These are phyloP conservation scores for Calonectria pseudoreteaudii DNA, from an alignment of 2,329 filamentous ascomycete genomes.

Conservation along the genomic window DNA sequence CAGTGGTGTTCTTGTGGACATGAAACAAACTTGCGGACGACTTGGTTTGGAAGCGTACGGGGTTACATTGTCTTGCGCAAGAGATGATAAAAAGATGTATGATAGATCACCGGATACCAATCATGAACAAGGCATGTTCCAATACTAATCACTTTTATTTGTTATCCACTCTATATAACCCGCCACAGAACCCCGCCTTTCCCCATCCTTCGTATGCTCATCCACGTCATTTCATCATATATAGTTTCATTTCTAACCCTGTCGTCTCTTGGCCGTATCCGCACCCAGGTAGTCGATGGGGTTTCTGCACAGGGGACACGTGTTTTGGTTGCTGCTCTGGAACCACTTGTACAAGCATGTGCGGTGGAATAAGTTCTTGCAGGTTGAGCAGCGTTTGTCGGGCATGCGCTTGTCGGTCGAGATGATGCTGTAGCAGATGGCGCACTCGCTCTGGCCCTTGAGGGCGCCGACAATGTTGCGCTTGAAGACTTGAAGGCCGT, in stretches of 20 bases:
- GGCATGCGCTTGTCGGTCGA: constrained; percentile 89
- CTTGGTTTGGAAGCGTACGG: background rate
- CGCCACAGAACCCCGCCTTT: background rate
- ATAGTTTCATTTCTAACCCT: constrained; percentile 29
- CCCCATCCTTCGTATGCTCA: background rate
- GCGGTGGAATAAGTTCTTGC: constrained; percentile 93
- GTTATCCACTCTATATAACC: background rate
- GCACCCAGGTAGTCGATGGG: constrained; percentile 74
- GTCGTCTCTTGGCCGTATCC: constrained; percentile 53
- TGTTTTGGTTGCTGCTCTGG: constrained; percentile 89
- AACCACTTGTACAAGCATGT: constrained; percentile 97
- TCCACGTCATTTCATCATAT: constrained; percentile 1
- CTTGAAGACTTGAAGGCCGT: constrained; percentile 87
- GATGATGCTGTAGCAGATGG: constrained; percentile 97
- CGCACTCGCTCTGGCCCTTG: constrained; percentile 94
- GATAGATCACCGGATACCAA: background rate
- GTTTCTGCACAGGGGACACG: constrained; percentile 92
- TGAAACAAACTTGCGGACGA: background rate
- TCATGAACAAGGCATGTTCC: background rate
- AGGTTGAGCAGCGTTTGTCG: constrained; percentile 91
- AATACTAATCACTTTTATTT: background rate
- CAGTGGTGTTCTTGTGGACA: background rate
- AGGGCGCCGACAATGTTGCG: constrained; percentile 88
- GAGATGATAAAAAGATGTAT: background rate
- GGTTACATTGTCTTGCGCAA: background rate